Evolutionary conservation across 2,329 filamentous ascomycete genomes (phyloP).

Genomic region (Aspergillus aculeatus): DNA sequence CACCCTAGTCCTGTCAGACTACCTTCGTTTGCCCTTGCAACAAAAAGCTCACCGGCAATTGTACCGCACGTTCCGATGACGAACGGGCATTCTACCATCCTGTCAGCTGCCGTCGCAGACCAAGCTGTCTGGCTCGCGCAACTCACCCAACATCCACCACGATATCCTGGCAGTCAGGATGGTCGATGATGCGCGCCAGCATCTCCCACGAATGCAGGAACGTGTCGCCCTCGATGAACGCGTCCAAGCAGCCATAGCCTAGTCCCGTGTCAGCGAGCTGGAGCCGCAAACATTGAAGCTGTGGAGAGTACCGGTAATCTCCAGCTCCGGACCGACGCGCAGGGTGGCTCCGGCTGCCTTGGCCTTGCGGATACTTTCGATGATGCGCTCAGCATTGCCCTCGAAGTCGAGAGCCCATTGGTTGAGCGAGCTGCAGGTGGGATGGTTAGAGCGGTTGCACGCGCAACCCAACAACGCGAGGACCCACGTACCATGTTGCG

Average conservation of each 20-base stretch:
- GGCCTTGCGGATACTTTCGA: constrained; percentile 60
- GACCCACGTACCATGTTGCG: constrained; percentile 42
- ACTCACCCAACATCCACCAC: constrained; percentile 58
- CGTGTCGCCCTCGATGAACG: constrained; percentile 60
- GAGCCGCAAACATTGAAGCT: background rate
- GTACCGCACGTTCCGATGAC: constrained; percentile 62
- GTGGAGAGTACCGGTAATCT: constrained; percentile 48
- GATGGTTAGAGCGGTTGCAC: constrained; percentile 11
- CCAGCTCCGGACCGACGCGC: constrained; percentile 58
- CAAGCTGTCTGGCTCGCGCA: background rate
- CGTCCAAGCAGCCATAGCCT: constrained; percentile 65
- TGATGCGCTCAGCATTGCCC: constrained; percentile 63
- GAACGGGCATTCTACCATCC: constrained; percentile 51
- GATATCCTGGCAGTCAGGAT: constrained; percentile 63
- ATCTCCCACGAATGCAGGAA: constrained; percentile 63
- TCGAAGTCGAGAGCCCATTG: constrained; percentile 60
- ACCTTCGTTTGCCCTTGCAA: too few relatives aligned
- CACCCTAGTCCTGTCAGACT: constrained; percentile 34
- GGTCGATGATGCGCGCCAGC: constrained; percentile 59
- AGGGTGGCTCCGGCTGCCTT: constrained; percentile 62
- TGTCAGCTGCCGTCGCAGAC: background rate
- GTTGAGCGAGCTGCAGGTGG: constrained; percentile 36
- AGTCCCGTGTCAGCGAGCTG: background rate
- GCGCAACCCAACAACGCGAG: background rate
- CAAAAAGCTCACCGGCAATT: constrained; percentile 53